Evolutionary conservation across 768 basidiomycete genomes (phyloP), one percentile per base, ranked within the genome.

Genomic region (Erythrobasidium yunnanense): DNA sequence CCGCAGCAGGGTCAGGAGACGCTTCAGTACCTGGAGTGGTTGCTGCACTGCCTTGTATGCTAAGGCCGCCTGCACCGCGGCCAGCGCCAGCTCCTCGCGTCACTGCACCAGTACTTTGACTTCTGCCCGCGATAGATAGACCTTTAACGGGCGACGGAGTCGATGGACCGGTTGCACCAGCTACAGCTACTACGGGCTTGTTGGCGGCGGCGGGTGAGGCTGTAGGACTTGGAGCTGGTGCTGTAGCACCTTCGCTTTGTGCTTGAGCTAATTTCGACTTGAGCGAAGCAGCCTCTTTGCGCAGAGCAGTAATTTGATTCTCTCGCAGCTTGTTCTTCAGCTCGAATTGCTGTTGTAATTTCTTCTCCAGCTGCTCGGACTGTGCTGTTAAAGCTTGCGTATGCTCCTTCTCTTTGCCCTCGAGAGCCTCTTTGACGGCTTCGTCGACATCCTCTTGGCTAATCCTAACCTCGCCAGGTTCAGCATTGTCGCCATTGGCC

Each of bases 361-460:
- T 42, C 49, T 25, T 51, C 13, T 11, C 11, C 11, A 8, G 23
- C 49, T 51, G 49, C 49, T 15, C 13, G 8, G 74, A 65, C 29
- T 71, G 23, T 23, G 77, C 69, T 50, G 69, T 33, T 7, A 63
- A 34, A 11, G 49, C 49, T 13, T 13, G 13, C 17, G 49, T 51
- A 25, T 11, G 7, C 49, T 13, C 49, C 23, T 13, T 25, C 49
- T 51, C 49, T 51, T 51, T 51, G 11, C 17, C 49, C 25, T 86
- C 84, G 13, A 57, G 33, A 20, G 73, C 72, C 33, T 76, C 74
- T 17, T 78, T 77, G 2, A 78, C 66, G n/a, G n/a, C n/a, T n/a
- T n/a, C n/a, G n/a, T n/a, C n/a, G n/a, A n/a, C 68, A 68, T 1
- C 58, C 62, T 13, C 68, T 17, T 17, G 70, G 17, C 23, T 66